A percentile compares a stretch with the other conserved stretches of the same genome.
Conservation (phyloP, 176 grass and related monocot species). For the Aechmea fasciata region DNA sequence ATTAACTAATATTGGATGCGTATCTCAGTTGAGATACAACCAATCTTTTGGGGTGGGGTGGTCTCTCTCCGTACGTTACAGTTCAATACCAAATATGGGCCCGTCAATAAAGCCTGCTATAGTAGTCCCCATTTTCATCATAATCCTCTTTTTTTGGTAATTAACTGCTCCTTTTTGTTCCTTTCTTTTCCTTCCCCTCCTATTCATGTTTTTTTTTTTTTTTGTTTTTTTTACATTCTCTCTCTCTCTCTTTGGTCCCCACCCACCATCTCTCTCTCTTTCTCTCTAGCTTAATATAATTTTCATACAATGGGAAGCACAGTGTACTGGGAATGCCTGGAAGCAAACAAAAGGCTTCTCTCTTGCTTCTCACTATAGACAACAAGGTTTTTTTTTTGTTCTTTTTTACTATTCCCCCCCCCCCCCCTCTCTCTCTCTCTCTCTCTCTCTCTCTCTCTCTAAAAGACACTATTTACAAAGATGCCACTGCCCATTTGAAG, state of each 20-base stretch:
- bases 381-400: not conserved
- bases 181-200: not conserved
- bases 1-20: not conserved
- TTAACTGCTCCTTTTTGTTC: not conserved
- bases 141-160: not conserved
- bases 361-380: not conserved
- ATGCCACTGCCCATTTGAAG: too few species aligned
- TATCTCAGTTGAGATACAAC: constrained; percentile 12
- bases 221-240: not conserved
- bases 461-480: too few species aligned
- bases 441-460: not conserved
- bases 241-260: not conserved
- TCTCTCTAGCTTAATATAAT: not conserved
- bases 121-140: not conserved
- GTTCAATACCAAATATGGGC: not conserved
- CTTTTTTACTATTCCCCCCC: not conserved
- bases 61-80: not conserved
- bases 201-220: constrained; percentile 1
- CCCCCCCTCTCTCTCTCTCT: too few species aligned
- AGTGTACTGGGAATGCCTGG: not conserved
- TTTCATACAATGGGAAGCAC: not conserved
- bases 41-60: not conserved
- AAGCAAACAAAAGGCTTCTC: constrained; percentile 4
- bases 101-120: not conserved
- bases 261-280: not conserved